phyloP scores from a whole-genome alignment of 2,329 filamentous ascomycete species.

The Trichocomaceae sp. region DNA sequence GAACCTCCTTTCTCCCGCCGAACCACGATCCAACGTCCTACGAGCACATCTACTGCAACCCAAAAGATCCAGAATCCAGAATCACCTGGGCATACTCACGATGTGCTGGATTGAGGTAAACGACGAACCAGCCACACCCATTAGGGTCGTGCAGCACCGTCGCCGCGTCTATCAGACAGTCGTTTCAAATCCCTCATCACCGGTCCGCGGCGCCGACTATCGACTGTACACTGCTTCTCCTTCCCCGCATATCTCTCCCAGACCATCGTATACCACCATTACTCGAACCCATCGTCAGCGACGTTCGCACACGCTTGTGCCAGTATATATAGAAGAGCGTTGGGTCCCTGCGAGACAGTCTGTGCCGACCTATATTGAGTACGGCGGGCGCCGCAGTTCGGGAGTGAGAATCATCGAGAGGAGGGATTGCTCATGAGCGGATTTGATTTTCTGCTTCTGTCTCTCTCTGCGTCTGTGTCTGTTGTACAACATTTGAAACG shows the following conservation, averaged over 20 bases:
- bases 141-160: constrained; percentile 10
- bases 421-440: neutral
- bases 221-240: neutral
- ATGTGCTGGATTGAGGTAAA: constrained; percentile 12
- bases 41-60: neutral
- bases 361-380: constrained; percentile 5
- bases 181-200: neutral
- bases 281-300: constrained; percentile 9
- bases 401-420: constrained; percentile 6
- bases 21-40: neutral
- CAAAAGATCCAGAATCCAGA: neutral
- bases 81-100: neutral
- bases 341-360: neutral
- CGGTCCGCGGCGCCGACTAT: neutral
- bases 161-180: constrained; percentile 3
- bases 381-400: neutral
- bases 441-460: neutral
- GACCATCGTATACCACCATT: constrained; percentile 11
- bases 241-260: neutral
- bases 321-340: constrained; percentile 1
- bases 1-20: too few species aligned
- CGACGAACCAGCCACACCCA: constrained; percentile 5
- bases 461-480: neutral
- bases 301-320: constrained; percentile 7
- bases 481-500: neutral